Evolutionary conservation across 2,329 filamentous ascomycete species (phyloP).

Genomic region (Alternaria sp.): DNA sequence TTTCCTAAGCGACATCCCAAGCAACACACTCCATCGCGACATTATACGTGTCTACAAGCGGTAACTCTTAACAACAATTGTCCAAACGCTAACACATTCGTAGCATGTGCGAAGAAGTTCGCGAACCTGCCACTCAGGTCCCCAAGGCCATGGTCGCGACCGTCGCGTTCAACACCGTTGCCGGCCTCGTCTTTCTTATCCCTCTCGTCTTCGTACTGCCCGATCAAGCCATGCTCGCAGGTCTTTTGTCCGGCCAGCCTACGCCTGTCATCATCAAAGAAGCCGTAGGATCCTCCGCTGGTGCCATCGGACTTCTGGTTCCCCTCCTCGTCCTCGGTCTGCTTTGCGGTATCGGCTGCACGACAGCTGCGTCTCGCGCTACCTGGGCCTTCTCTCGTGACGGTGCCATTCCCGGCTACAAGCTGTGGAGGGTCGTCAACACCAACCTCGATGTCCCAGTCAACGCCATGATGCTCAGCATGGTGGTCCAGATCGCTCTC

Average conservation of each 20-base stretch:
- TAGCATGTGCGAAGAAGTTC: constrained; percentile 77
- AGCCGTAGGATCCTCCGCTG: constrained; percentile 66
- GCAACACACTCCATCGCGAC: constrained; percentile 26
- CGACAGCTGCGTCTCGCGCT: constrained; percentile 70
- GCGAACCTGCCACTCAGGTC: constrained; percentile 69
- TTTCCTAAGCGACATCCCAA: constrained; percentile 21
- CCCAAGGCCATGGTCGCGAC: constrained; percentile 75
- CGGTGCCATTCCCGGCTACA: constrained; percentile 69
- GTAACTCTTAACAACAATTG: constrained; percentile 15
- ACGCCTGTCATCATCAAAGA: constrained; percentile 68
- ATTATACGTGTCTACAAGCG: constrained; percentile 19
- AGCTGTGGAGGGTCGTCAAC: constrained; percentile 67
- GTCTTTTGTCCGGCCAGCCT: constrained; percentile 65
- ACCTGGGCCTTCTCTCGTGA: constrained; percentile 75
- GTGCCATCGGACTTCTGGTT: constrained; percentile 67
- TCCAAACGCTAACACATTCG: constrained; percentile 32
- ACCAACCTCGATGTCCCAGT: constrained; percentile 67
- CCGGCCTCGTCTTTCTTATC: constrained; percentile 71
- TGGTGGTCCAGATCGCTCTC: constrained; percentile 68
- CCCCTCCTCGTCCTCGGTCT: constrained; percentile 70
- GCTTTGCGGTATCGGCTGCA: constrained; percentile 73
- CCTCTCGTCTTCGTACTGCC: constrained; percentile 73
- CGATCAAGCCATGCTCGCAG: constrained; percentile 62
- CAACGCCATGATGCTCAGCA: constrained; percentile 75
- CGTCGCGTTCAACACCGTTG: constrained; percentile 69